Evolutionary conservation across 208 protist genomes (phyloP).

Genomic region (Acanthamoeba triangularis): DNA sequence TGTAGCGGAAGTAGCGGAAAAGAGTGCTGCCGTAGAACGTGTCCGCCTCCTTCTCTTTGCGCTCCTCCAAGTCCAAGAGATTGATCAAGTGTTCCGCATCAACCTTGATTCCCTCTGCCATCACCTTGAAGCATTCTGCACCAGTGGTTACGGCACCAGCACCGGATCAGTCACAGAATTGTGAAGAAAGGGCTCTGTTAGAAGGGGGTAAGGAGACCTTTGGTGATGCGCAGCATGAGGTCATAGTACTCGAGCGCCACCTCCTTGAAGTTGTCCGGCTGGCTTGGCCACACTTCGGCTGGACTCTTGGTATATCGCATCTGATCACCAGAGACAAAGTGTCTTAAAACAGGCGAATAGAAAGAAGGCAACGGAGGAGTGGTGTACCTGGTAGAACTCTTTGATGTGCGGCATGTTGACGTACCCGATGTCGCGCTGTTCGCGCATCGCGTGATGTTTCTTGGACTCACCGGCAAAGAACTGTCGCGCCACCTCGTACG

Average conservation of each 20-base stretch:
- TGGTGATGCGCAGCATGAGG: slow-evolving; percentile 48
- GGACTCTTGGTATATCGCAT: slow-evolving; percentile 56
- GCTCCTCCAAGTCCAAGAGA: slow-evolving; percentile 3
- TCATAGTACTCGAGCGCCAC: not conserved
- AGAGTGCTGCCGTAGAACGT: slow-evolving; percentile 45
- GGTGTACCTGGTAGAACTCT: slow-evolving; percentile 57
- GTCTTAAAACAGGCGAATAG: not conserved
- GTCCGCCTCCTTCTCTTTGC: not conserved
- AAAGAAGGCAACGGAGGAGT: not conserved
- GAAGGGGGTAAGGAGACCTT: no score
- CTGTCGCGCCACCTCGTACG: slow-evolving; percentile 12
- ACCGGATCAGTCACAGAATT: no score
- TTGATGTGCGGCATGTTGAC: slow-evolving; percentile 51
- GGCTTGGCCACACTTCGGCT: not conserved
- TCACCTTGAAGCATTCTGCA: slow-evolving; percentile 30
- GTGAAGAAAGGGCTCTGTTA: no score
- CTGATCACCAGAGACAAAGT: not conserved
- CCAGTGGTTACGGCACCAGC: no score
- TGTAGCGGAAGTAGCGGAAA: slow-evolving; percentile 63
- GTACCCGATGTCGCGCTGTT: slow-evolving; percentile 27
- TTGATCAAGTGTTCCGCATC: not conserved
- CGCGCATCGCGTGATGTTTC: not conserved
- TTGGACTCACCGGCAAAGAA: not conserved
- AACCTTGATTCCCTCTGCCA: slow-evolving; percentile 19
- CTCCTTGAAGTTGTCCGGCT: not conserved